Evolutionary conservation across 495 filamentous ascomycete species (phyloP), one percentile per base, ranked within the genome.

Genomic region (Pseudoneurospora amorphoporcata): DNA sequence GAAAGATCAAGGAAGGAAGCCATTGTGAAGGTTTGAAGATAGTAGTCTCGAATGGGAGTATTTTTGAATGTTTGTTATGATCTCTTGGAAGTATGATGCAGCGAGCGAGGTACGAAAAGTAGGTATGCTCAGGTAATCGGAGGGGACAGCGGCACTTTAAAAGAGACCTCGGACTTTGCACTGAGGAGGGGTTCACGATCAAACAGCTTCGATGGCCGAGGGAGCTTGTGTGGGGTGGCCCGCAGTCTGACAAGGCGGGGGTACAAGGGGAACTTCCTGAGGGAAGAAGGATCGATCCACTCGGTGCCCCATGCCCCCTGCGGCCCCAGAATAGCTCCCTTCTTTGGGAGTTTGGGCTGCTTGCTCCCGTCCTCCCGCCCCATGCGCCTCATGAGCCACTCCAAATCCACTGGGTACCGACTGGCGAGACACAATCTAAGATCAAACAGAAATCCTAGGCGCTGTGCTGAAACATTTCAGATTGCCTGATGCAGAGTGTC

Each of bases 1-100:
- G 77, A 79, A 70, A 80, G 72, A 68, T 84, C 79, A 53, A 85
- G 75, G 72, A 84, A 75, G 43, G 77, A 76, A 68, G 78, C 78
- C 84, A 86, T 87, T 70, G 68, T 81, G 45, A 61, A 29, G 29
- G 23, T 16, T 16, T 53, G 9, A 10, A 6, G 19, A 23, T 10
- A 23, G 45, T 53, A 5, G 5, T 53, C 9, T 23, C 19, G 8
- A 8, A 61, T 32, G 7, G 53, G 12, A 3, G 53, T 61, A 3
- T 32, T 8, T 61, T 61, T 7, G 23, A 16, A 5, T 14, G 39
- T 40, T 12, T 23, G 19, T 23, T 61, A 3, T 32, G 12, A 23
- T 16, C 2, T 32, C 16, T 61, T 61, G 2, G 14, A 53, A 53
- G n/a, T 23, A 17, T 4, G 43, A 19, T 19, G 43, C 2, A 58